These are phyloP conservation scores for Thielaviopsis populi DNA, from an alignment of 2,329 filamentous ascomycete genomes.

Conservation along the genomic window DNA sequence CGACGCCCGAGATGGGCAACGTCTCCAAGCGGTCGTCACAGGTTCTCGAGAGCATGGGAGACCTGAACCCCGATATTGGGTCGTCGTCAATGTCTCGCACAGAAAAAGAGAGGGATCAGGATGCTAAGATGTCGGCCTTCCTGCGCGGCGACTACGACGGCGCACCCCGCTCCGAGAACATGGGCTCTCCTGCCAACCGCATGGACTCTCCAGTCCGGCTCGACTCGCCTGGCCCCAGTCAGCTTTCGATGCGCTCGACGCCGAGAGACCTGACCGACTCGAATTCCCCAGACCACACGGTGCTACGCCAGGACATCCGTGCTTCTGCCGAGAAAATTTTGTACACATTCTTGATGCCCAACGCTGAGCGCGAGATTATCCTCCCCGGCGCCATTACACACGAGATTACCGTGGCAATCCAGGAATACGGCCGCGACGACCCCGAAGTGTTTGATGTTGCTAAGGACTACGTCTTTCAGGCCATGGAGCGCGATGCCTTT, in stretches of 20 bases:
- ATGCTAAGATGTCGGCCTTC: slow-evolving; percentile 84
- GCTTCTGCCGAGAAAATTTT: slow-evolving; percentile 94
- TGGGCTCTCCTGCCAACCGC: not conserved
- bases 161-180: slow-evolving; percentile 5
- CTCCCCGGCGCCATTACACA: slow-evolving; percentile 76
- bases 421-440: slow-evolving; percentile 82
- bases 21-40: slow-evolving; percentile 72
- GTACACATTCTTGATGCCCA: slow-evolving; percentile 90
- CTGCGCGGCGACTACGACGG: slow-evolving; percentile 47
- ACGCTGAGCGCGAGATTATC: slow-evolving; percentile 92
- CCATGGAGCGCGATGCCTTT: slow-evolving; percentile 99
- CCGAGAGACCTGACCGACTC: slow-evolving; percentile 53
- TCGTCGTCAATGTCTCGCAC: slow-evolving; percentile 48
- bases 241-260: slow-evolving; percentile 36
- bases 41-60: slow-evolving; percentile 57
- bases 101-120: slow-evolving; percentile 61
- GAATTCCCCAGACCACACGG: slow-evolving; percentile 67
- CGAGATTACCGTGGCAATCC: slow-evolving; percentile 74
- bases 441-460: slow-evolving; percentile 94
- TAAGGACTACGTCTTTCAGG: slow-evolving; percentile 98
- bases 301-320: slow-evolving; percentile 77
- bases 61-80: slow-evolving; percentile 44
- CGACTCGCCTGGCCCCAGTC: slow-evolving; percentile 40
- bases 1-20: slow-evolving; percentile 81
- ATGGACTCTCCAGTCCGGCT: slow-evolving; percentile 25